Base-by-base conservation (phyloP, 1,284 basidiomycete genomes). In the Cutaneotrichosporon sp. region DNA sequence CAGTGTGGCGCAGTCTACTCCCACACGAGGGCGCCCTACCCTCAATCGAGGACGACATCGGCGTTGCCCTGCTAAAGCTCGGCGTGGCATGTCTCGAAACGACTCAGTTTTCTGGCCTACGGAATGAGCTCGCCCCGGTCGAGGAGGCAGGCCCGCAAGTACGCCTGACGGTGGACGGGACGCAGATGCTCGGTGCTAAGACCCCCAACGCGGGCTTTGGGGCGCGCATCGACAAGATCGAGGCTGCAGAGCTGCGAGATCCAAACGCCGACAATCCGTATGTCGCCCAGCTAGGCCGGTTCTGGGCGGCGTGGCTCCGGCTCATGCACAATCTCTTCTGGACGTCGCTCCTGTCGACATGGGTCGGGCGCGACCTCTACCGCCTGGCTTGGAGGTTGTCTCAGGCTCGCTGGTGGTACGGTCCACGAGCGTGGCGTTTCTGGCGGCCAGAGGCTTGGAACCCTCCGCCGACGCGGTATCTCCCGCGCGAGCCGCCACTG, bases 11-110 rank as follows among this genome's bases (percentile, higher is more conserved):
- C 50, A 68, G 65, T 46, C 62, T 75, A 1, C 61, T 74, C 0
- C 73, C 73, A 0, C 70, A 74, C 51, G 65, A 67, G 29, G 68
- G 67, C 24, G 65, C 66, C 5, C 45, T 68, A 5, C 74, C 72
- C 0, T 56, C 55, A 1, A 22, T 59, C 10, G 65, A 68, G 44
- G 74, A 75, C 47, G 74, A 75, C 35, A 71, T 71, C 35, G 68
- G 69, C 25, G 63, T 75, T 17, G 64, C 65, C 3, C 59, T 74
- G 9, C 64, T 74, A 49, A 70, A 69, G 55, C 61, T 74, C 9
- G 70, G 71, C 9, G 67, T 69, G 4, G 70, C 72, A 4, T 75
- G 74, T 38, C 65, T 75, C 57, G 66, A 70, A 44, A 61, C 68
- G 3, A 71, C 70, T 3, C 63, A 67, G 38, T 68, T 60, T 50